phyloP scores from a whole-genome alignment of 306 rosid genomes.

The Castanea sativa region DNA sequence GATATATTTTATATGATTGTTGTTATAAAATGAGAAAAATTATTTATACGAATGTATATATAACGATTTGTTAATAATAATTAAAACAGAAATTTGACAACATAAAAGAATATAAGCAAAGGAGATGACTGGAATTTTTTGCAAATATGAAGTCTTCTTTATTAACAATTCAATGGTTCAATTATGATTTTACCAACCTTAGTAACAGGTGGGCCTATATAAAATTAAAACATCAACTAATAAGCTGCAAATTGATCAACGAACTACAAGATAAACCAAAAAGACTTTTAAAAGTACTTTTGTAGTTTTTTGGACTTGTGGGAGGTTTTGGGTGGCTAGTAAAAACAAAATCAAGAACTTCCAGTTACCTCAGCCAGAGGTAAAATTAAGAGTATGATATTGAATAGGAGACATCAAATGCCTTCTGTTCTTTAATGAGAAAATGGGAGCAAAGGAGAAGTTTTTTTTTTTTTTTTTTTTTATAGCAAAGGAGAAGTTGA shows the following conservation, averaged over 20 bases:
- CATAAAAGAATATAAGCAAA: background rate
- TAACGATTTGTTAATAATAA: background rate
- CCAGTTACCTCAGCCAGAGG: conserved; percentile 24
- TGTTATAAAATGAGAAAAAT: background rate
- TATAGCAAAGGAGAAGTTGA: background rate
- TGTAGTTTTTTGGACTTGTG: background rate
- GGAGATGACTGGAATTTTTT: background rate
- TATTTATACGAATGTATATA: background rate
- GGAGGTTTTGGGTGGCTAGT: background rate
- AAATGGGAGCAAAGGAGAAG: background rate
- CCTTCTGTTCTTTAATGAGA: conserved; percentile 19
- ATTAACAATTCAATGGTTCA: background rate
- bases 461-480: too few species aligned
- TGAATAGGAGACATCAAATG: conserved; percentile 28
- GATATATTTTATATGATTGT: background rate
- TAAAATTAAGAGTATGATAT: conserved; percentile 20
- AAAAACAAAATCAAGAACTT: conserved; percentile 20
- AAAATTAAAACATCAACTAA: conserved; percentile 15
- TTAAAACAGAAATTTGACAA: background rate
- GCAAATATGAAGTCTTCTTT: background rate
- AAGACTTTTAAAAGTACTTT: background rate
- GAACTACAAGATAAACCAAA: conserved; percentile 14
- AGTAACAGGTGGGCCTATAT: background rate
- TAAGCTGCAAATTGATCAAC: conserved; percentile 17
- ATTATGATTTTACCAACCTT: background rate